Evolutionary conservation across 2,329 filamentous ascomycete species (phyloP).

Genomic region (Exophiala phaeomuriformis): DNA sequence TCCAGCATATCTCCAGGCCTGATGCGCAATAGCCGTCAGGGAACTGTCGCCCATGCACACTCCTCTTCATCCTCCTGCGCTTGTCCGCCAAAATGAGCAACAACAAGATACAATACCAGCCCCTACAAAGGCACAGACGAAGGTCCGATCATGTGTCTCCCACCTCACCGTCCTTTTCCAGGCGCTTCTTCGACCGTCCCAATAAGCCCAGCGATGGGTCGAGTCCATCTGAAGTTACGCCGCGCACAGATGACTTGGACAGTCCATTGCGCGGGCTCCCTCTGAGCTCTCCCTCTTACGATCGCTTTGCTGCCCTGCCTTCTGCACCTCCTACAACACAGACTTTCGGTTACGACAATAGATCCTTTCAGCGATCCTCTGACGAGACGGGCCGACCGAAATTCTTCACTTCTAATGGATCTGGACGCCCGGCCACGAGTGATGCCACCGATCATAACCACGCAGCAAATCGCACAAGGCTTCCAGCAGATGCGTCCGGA

Average conservation of each 20-base stretch:
- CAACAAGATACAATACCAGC: constrained; percentile 12
- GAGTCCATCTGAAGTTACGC: constrained; percentile 16
- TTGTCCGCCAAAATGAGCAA: constrained; percentile 14
- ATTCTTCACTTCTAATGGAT: constrained; percentile 14
- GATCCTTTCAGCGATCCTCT: constrained; percentile 12
- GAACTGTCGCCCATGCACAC: constrained; percentile 5
- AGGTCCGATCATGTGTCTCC: constrained; percentile 25
- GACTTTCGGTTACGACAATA: constrained; percentile 1
- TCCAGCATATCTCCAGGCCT: not conserved
- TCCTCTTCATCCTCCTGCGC: constrained; percentile 3
- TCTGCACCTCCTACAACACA: constrained; percentile 2
- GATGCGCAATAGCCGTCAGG: not conserved
- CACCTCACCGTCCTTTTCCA: constrained; percentile 20
- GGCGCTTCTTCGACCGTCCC: constrained; percentile 20
- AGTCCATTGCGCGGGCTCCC: constrained; percentile 21
- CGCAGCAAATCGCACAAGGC: not conserved
- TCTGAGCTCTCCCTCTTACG: constrained; percentile 11
- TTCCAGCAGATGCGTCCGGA: not conserved
- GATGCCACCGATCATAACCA: constrained; percentile 12
- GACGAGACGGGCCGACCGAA: constrained; percentile 19
- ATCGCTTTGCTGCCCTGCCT: constrained; percentile 7
- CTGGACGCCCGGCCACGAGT: constrained; percentile 22
- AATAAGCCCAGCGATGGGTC: constrained; percentile 17
- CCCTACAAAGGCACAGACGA: constrained; percentile 23
- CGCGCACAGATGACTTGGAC: constrained; percentile 19